These are phyloP conservation scores for Taphrina deformans DNA, from an alignment of 1,139 yeast genomes.

Conservation along the genomic window DNA sequence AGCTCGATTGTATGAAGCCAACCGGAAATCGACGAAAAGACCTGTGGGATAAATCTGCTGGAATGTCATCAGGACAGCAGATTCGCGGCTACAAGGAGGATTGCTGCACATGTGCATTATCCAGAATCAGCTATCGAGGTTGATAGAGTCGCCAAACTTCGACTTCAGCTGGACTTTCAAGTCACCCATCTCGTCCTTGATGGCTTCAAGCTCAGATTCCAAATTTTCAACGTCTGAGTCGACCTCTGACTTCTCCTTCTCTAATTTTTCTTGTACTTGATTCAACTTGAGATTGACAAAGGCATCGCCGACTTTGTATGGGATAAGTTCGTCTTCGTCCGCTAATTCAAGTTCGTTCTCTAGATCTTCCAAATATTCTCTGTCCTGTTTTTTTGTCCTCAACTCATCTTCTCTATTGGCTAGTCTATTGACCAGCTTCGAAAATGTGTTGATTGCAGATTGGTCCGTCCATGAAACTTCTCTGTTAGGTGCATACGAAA, in stretches of 20 bases:
- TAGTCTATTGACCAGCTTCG: slow-evolving; percentile 71
- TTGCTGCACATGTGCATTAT: too few species aligned
- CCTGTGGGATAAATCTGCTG: too few species aligned
- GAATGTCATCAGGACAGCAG: neutral
- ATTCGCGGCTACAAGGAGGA: too few species aligned
- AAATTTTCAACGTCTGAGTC: slow-evolving; percentile 53
- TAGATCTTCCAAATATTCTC: slow-evolving; percentile 86
- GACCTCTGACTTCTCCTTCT: slow-evolving; percentile 55
- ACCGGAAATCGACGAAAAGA: too few species aligned
- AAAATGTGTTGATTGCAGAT: slow-evolving; percentile 80
- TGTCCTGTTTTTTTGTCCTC: slow-evolving; percentile 60
- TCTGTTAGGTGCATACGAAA: neutral
- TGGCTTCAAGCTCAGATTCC: slow-evolving; percentile 53
- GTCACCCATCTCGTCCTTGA: slow-evolving; percentile 57
- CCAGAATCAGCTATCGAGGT: slow-evolving; percentile 59
- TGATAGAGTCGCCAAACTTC: slow-evolving; percentile 86
- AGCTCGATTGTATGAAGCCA: too few species aligned
- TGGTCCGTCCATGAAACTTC: slow-evolving; percentile 83
- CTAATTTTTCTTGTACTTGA: slow-evolving; percentile 67
- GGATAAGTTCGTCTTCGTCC: slow-evolving; percentile 66
- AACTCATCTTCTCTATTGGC: slow-evolving; percentile 59
- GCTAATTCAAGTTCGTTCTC: slow-evolving; percentile 79
- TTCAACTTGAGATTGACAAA: slow-evolving; percentile 67
- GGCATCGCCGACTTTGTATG: slow-evolving; percentile 70
- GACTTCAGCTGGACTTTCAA: slow-evolving; percentile 77